Conservation (phyloP, 2,329 filamentous ascomycete genomes). For the Botryosphaeria dothidea region DNA sequence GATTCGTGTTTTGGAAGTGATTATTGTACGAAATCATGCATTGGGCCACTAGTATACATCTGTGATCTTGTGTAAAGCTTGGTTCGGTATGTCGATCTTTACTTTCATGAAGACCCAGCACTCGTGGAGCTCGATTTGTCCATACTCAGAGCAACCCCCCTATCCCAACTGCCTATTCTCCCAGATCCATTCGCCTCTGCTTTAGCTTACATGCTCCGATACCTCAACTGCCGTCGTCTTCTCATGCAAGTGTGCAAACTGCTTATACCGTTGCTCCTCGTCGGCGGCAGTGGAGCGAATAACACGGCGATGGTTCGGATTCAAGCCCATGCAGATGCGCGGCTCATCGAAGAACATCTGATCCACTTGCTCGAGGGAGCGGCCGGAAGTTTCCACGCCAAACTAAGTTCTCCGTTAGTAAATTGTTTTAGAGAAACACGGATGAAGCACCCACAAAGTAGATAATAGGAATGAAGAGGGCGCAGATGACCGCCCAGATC, state of each 20-base stretch:
- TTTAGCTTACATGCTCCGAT: neutral
- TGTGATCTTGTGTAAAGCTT: too few species aligned
- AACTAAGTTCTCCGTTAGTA: neutral
- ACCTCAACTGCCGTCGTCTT: neutral
- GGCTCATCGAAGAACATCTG: constrained; percentile 35
- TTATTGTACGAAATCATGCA: too few species aligned
- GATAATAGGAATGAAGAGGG: constrained; percentile 12
- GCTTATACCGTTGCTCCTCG: constrained; percentile 27
- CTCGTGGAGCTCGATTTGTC: too few species aligned
- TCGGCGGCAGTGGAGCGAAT: constrained; percentile 25
- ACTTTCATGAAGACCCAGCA: too few species aligned
- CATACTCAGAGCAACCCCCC: neutral
- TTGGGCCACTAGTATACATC: too few species aligned
- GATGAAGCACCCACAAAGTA: neutral
- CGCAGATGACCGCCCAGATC: constrained; percentile 18
- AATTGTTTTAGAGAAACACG: too few species aligned
- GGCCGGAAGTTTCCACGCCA: constrained; percentile 15
- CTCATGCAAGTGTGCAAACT: constrained; percentile 21
- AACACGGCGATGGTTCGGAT: constrained; percentile 29
- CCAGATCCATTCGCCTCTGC: neutral
- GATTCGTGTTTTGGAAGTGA: too few species aligned
- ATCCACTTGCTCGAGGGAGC: constrained; percentile 15
- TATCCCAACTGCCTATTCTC: neutral
- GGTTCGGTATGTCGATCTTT: too few species aligned
- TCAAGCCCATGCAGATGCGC: constrained; percentile 34